Evolutionary conservation across 148 eudicot species (phyloP).

Genomic region (Amaranthus palmeri): DNA sequence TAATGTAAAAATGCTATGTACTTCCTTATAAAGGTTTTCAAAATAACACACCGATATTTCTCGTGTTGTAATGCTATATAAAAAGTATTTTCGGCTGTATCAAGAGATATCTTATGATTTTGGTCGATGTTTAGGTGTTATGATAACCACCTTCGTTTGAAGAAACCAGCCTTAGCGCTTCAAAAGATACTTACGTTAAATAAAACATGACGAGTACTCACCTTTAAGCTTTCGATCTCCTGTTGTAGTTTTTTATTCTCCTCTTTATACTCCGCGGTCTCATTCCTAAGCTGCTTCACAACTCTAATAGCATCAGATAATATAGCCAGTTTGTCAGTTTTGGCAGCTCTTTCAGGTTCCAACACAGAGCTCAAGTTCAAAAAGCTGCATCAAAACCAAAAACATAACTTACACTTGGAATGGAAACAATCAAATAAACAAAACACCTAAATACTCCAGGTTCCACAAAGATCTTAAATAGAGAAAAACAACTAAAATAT

Average conservation of each 20-base stretch:
- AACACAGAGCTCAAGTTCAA: slow-evolving; percentile 56
- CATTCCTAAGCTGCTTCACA: slow-evolving; percentile 56
- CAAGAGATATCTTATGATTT: no score
- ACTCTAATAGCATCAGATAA: slow-evolving; percentile 67
- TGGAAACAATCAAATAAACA: not conserved
- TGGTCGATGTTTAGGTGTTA: no score
- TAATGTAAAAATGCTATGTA: no score
- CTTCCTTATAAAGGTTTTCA: no score
- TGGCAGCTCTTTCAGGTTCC: slow-evolving; percentile 75
- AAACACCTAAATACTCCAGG: not conserved
- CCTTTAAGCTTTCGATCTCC: slow-evolving; percentile 85
- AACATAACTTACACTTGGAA: not conserved
- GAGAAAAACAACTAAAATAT: not conserved
- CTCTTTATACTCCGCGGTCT: slow-evolving; percentile 52
- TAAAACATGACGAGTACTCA: slow-evolving; percentile 26
- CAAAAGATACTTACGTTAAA: not conserved
- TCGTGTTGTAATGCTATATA: no score
- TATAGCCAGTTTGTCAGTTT: slow-evolving; percentile 73
- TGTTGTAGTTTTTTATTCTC: slow-evolving; percentile 58
- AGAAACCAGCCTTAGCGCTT: no score
- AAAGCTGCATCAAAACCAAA: slow-evolving; percentile 45
- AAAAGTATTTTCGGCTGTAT: no score
- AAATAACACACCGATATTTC: no score
- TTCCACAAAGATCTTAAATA: not conserved
- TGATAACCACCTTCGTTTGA: no score